Base-by-base conservation (phyloP, 768 basidiomycete genomes). In the Suillus sp. region DNA sequence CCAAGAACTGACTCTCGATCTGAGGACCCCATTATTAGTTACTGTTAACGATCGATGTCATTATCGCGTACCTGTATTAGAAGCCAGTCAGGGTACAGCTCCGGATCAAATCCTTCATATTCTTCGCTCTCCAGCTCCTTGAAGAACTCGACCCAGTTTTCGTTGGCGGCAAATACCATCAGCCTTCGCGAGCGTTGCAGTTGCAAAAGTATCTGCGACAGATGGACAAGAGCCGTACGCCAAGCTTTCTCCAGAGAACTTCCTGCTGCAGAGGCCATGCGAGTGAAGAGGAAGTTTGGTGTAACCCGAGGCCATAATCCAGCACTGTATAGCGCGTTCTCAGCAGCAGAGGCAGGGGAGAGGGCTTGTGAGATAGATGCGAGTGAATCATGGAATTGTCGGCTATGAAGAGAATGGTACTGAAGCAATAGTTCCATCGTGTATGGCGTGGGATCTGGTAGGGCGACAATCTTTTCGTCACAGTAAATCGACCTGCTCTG, bases 1-100 rank as follows among this genome's bases (percentile, higher is more conserved):
- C 69, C 6, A 78, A 61, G 40, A 86, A 75, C 57, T 83, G 73
- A 7, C 76, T 69, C 60, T 85, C 81, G 1, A 85, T 75, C 84
- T 85, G 57, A 55, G 43, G 13, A 56, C 7, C 7, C 1, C 14
- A 35, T 10, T 54, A 47, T 63, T 35, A 63, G n/a, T 47, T 45
- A 55, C n/a, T 9, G 14, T 22, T 16, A 16, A 18, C 1, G 14
- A 10, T 16, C 1, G 8, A 37, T 22, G 4, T 25, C 8, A 65
- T 62, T 42, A 18, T 2, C 25, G 9, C 8, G 53, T 27, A 81
- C 79, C 73, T 84, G 83, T 13, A 84, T 74, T 16, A 83, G 65
- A 0, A 81, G 65, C 83, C 81, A 84, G 58, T 81, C 81, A 1
- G 75, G 72, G 67, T 78, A 59, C 2, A 16, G 34, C 16, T 67